phyloP scores from a whole-genome alignment of 768 basidiomycete genomes.

The Amanita polypyramis region DNA sequence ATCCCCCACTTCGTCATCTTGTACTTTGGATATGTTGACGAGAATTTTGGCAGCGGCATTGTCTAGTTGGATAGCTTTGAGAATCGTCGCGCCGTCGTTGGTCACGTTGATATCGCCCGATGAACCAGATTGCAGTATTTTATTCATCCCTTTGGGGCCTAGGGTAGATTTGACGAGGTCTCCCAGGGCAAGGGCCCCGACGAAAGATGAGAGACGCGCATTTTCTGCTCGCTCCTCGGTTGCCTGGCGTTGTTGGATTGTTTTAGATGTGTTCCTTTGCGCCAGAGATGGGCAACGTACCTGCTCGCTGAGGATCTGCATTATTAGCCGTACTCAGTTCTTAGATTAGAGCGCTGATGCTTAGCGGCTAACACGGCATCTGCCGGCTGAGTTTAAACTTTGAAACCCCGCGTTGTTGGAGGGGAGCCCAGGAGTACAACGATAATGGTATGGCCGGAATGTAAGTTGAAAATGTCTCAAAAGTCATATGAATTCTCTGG shows the following conservation, averaged over 20 bases:
- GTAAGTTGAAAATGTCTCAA: too few species aligned
- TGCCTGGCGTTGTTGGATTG: conserved; percentile 25
- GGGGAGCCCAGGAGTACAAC: too few species aligned
- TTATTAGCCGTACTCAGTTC: too few species aligned
- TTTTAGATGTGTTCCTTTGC: too few species aligned
- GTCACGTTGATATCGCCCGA: conserved; percentile 93
- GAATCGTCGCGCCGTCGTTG: conserved; percentile 97
- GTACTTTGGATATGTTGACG: conserved; percentile 99
- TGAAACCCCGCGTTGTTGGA: too few species aligned
- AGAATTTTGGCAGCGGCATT: conserved; percentile 99
- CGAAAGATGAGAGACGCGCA: conserved; percentile 95
- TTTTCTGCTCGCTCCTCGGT: conserved; percentile 96
- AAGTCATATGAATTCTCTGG: too few species aligned
- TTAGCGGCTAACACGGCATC: too few species aligned
- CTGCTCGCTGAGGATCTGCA: too few species aligned
- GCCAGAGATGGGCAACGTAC: too few species aligned
- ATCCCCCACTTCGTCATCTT: conserved; percentile 98
- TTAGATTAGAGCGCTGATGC: too few species aligned
- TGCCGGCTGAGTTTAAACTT: too few species aligned
- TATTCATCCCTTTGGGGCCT: conserved; percentile 99
- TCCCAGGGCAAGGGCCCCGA: conserved; percentile 93
- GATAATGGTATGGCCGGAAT: too few species aligned
- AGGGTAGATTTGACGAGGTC: conserved; percentile 98
- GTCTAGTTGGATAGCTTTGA: conserved; percentile 95
- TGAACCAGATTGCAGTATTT: conserved; percentile 89